A percentile compares a stretch with the other conserved stretches of the same genome.
phyloP scores from a whole-genome alignment of 1,139 yeast genomes.

The Suhomyces atakaporum region DNA sequence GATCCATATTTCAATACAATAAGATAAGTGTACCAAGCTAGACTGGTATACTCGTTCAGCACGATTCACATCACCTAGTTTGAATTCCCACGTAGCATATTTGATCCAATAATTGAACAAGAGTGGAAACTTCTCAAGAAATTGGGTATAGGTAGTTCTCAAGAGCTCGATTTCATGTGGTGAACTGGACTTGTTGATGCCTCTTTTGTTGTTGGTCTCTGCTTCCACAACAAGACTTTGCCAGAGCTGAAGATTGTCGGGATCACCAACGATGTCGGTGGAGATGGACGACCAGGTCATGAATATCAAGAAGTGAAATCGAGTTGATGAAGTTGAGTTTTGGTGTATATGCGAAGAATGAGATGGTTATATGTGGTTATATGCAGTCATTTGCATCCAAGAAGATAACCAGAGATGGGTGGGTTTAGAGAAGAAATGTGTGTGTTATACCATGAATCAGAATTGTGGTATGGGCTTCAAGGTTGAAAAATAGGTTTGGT shows the following conservation, averaged over 20 bases:
- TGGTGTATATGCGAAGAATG: too few relatives aligned
- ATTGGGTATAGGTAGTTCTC: constrained; percentile 53
- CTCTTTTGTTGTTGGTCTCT: constrained; percentile 30
- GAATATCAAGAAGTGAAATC: not conserved
- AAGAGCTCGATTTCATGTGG: constrained; percentile 41
- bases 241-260: constrained; percentile 54
- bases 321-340: too few relatives aligned
- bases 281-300: constrained; percentile 27
- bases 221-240: constrained; percentile 43
- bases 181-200: constrained; percentile 49
- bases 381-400: too few relatives aligned
- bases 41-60: constrained; percentile 54
- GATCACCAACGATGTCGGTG: constrained; percentile 36
- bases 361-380: too few relatives aligned
- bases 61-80: constrained; percentile 53
- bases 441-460: too few relatives aligned
- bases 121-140: constrained; percentile 66
- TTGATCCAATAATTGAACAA: constrained; percentile 80
- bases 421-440: too few relatives aligned
- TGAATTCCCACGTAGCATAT: constrained; percentile 68
- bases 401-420: too few relatives aligned
- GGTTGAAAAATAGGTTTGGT: too few relatives aligned
- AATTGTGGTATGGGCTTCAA: too few relatives aligned
- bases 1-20: constrained; percentile 74
- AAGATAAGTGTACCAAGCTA: constrained; percentile 54